phyloP scores from a whole-genome alignment of 2,329 filamentous ascomycete genomes.

The Colletotrichum kahawae region DNA sequence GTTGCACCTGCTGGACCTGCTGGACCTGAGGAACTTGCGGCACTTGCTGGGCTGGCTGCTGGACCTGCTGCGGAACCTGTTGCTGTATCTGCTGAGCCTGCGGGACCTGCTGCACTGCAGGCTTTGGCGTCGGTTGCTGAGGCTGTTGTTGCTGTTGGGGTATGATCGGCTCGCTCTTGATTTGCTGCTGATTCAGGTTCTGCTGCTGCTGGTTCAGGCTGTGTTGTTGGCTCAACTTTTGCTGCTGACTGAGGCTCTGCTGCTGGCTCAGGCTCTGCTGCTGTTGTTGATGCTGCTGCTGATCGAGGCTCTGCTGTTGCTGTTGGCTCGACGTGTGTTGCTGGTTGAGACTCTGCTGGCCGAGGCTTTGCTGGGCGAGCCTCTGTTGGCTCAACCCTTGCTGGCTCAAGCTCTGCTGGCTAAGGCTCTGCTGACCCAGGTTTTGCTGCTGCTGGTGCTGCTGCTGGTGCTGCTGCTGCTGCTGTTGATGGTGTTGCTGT shows the following conservation, averaged over 20 bases:
- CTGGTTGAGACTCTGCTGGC: constrained; percentile 35
- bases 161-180: constrained; percentile 26
- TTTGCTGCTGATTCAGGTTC: constrained; percentile 28
- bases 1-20: constrained; percentile 34
- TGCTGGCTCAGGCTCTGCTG: constrained; percentile 36
- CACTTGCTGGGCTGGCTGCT: constrained; percentile 34
- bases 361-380: constrained; percentile 29
- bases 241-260: constrained; percentile 33
- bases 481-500: constrained; percentile 29
- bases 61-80: constrained; percentile 26
- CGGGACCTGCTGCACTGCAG: constrained; percentile 13
- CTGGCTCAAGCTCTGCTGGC: constrained; percentile 35
- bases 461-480: constrained; percentile 27
- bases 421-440: constrained; percentile 24
- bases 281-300: constrained; percentile 33
- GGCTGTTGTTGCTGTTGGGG: constrained; percentile 9
- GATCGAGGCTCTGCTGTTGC: constrained; percentile 30
- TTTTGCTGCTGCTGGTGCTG: constrained; percentile 25
- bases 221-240: constrained; percentile 33
- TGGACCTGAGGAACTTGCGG: constrained; percentile 23
- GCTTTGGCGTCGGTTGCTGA: constrained; percentile 19
- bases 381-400: constrained; percentile 32
- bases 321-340: constrained; percentile 33
- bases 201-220: constrained; percentile 34
- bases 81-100: constrained; percentile 23